Evolutionary conservation across 371 early-diverging fungal genomes (phyloP).

Genomic region (Phascolomyces articulosus): DNA sequence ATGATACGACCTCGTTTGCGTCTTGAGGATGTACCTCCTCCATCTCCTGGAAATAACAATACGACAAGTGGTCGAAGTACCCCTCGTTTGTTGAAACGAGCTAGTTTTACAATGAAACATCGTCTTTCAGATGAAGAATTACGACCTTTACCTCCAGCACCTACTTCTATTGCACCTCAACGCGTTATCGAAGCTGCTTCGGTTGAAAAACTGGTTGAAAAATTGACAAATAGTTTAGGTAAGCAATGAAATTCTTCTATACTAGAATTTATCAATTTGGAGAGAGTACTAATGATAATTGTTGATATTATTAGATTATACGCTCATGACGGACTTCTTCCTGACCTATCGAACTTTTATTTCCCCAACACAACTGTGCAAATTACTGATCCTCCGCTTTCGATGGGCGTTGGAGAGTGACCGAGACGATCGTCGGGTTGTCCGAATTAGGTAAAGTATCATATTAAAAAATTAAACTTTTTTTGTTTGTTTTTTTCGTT

Average conservation of each 20-base stretch:
- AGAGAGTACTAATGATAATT: no score
- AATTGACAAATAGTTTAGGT: conserved; percentile 67
- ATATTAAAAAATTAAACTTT: not conserved
- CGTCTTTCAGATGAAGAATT: not conserved
- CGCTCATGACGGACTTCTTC: conserved; percentile 73
- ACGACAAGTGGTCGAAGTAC: not conserved
- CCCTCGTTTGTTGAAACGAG: conserved; percentile 12
- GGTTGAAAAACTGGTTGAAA: conserved; percentile 65
- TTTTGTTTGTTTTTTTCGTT: no score
- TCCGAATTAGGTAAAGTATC: conserved; percentile 56
- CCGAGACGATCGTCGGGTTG: conserved; percentile 57
- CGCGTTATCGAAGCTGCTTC: conserved; percentile 61
- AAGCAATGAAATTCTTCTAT: no score
- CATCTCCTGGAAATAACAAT: not conserved
- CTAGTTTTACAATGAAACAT: conserved; percentile 15
- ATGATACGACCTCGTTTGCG: conserved; percentile 4
- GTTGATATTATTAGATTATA: conserved; percentile 61
- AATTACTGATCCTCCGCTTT: conserved; percentile 62
- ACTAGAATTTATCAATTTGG: no score
- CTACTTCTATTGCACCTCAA: conserved; percentile 10
- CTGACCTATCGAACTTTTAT: conserved; percentile 70
- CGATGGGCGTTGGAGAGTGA: conserved; percentile 63
- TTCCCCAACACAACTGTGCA: conserved; percentile 57
- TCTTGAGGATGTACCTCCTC: not conserved
- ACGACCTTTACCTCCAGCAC: conserved; percentile 5